These are phyloP conservation scores for Choiromyces venosus DNA, from an alignment of 495 filamentous ascomycete species.

Conservation along the genomic window DNA sequence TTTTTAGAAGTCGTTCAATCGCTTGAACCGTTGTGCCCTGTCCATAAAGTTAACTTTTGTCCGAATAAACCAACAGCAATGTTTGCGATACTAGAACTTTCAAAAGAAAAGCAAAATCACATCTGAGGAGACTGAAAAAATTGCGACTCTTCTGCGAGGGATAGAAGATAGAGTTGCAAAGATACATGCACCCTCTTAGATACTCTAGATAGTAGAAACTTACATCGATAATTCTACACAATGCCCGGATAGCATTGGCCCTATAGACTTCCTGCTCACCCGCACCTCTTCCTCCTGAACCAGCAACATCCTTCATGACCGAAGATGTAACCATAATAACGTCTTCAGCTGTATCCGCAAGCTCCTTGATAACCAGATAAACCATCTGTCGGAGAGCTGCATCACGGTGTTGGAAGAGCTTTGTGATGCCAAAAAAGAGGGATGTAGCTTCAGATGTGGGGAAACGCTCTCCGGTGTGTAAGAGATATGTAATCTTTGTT, in stretches of 20 bases:
- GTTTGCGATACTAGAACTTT: too few species aligned
- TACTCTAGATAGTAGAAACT: conserved; percentile 31
- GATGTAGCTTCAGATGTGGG: conserved; percentile 95
- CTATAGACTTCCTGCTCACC: conserved; percentile 92
- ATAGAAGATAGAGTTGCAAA: background rate
- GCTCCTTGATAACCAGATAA: conserved; percentile 93
- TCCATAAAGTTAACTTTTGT: background rate
- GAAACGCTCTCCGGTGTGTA: conserved; percentile 96
- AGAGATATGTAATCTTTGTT: conserved; percentile 93
- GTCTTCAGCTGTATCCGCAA: conserved; percentile 93
- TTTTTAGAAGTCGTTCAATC: conserved; percentile 98
- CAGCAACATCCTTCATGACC: conserved; percentile 93
- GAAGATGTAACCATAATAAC: conserved; percentile 99
- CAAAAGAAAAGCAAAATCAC: background rate
- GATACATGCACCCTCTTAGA: background rate
- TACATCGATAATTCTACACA: conserved; percentile 97
- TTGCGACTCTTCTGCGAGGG: background rate
- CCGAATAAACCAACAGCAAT: background rate
- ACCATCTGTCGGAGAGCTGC: conserved; percentile 98
- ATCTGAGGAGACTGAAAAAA: background rate
- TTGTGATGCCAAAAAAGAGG: conserved; percentile 98
- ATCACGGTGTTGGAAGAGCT: conserved; percentile 99
- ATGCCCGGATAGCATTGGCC: conserved; percentile 91
- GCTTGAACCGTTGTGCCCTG: conserved; percentile 95
- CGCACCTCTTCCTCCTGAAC: conserved; percentile 53